Conservation (phyloP, 225 moss, liverwort and hornwort species). For the Asterella californica region DNA sequence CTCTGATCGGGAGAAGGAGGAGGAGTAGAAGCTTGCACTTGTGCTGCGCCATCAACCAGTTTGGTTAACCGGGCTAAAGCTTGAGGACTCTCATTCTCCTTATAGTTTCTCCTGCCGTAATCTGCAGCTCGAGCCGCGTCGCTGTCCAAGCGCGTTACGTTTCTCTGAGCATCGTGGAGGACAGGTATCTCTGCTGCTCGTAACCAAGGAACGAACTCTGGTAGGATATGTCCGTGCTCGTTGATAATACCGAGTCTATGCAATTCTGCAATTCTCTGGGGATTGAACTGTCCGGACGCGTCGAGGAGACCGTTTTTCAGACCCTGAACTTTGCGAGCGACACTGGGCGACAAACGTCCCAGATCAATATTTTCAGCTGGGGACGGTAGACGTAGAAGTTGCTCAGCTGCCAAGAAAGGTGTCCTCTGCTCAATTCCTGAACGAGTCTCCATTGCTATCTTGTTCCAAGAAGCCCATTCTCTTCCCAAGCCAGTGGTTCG, state of each 20-base stretch:
- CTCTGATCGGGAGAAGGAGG: constrained; percentile 2
- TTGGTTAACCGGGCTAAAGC: not conserved
- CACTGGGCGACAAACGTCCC: not conserved
- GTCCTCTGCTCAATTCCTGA: not conserved
- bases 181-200: constrained; percentile 7
- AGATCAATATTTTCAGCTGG: not conserved
- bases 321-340: not conserved
- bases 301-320: not conserved
- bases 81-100: not conserved
- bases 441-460: not conserved
- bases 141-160: not conserved
- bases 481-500: constrained; percentile 3
- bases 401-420: not conserved
- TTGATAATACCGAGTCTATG: constrained; percentile 5
- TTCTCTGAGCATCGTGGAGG: not conserved
- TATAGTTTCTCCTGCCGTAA: constrained; percentile 1
- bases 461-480: constrained; percentile 7
- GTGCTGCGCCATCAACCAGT: not conserved
- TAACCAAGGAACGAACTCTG: constrained; percentile 8
- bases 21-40: not conserved
- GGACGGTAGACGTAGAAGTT: not conserved
- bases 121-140: not conserved
- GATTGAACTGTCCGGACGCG: not conserved
- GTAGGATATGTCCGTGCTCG: not conserved
- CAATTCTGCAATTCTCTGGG: not conserved